Evolutionary conservation across 805 yeast genomes (phyloP).

Genomic region (Dipodascopsis tothii): DNA sequence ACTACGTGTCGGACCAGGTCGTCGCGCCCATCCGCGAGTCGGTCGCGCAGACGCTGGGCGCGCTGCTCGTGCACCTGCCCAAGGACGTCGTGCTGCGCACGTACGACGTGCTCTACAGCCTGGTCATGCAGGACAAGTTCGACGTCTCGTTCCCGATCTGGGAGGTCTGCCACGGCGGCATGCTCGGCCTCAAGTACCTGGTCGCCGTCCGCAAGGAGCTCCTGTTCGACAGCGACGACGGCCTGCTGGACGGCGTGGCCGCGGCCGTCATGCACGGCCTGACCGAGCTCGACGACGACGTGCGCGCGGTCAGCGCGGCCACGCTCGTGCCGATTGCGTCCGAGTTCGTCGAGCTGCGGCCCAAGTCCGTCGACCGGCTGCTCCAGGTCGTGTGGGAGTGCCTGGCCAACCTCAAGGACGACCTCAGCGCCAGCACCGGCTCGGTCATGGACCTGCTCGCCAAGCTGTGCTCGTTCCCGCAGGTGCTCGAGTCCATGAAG

Average conservation of each 20-base stretch:
- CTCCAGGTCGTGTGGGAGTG: constrained; percentile 83
- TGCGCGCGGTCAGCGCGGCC: constrained; percentile 93
- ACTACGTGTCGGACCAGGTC: constrained; percentile 83
- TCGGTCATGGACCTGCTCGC: constrained; percentile 92
- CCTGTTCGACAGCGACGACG: constrained; percentile 47
- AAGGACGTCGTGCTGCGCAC: constrained; percentile 51
- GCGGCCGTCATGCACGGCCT: constrained; percentile 83
- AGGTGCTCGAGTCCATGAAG: constrained; percentile 67
- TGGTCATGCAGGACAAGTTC: constrained; percentile 55
- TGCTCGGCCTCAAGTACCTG: constrained; percentile 84
- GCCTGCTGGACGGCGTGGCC: constrained; percentile 62
- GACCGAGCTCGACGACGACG: constrained; percentile 75
- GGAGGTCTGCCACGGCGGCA: constrained; percentile 98
- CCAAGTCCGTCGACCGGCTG: constrained; percentile 40
- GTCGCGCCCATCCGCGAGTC: constrained; percentile 98
- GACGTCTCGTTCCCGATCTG: constrained; percentile 56
- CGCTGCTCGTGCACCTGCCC: constrained; percentile 67
- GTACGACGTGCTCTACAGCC: constrained; percentile 55
- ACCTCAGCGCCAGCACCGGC: constrained; percentile 88
- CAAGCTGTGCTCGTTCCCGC: constrained; percentile 71
- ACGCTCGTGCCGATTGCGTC: constrained; percentile 82
- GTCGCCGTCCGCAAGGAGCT: constrained; percentile 83
- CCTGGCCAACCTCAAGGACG: constrained; percentile 77
- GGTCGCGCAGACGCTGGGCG: constrained; percentile 90
- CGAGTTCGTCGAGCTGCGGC: constrained; percentile 67